phyloP scores from a whole-genome alignment of 2,329 filamentous ascomycete genomes.

The Trichoderma semiorbis region DNA sequence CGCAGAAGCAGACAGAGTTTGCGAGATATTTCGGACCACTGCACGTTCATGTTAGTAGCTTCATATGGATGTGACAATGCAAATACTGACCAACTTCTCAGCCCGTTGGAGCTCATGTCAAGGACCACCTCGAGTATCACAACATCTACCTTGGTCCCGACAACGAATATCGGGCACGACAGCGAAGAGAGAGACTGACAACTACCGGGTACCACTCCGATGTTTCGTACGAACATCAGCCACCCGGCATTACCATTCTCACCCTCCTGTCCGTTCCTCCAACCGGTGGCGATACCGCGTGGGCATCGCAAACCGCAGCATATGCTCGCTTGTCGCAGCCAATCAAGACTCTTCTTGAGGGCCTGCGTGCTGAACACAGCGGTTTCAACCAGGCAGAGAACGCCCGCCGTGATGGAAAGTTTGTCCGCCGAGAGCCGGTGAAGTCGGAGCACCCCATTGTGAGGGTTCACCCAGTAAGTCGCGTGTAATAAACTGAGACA shows the following conservation, averaged over 20 bases:
- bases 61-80: too few species aligned
- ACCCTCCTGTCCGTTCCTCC: slow-evolving; percentile 49
- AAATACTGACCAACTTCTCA: not conserved
- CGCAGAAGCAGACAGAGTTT: slow-evolving; percentile 8
- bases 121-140: slow-evolving; percentile 11
- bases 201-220: slow-evolving; percentile 45
- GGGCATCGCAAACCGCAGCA: slow-evolving; percentile 45
- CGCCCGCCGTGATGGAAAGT: slow-evolving; percentile 35
- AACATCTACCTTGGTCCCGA: slow-evolving; percentile 13
- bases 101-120: slow-evolving; percentile 14
- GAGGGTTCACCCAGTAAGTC: slow-evolving; percentile 44
- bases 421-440: slow-evolving; percentile 3
- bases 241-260: slow-evolving; percentile 48
- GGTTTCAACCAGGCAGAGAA: slow-evolving; percentile 41
- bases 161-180: slow-evolving; percentile 4
- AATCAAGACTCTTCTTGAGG: slow-evolving; percentile 41
- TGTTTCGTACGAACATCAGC: slow-evolving; percentile 50
- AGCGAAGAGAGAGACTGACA: slow-evolving; percentile 2
- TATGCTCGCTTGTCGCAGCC: slow-evolving; percentile 44
- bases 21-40: slow-evolving; percentile 10
- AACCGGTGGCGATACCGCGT: slow-evolving; percentile 46
- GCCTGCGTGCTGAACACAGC: slow-evolving; percentile 44
- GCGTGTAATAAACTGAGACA: too few species aligned
- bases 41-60: not conserved
- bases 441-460: slow-evolving; percentile 41